Base-by-base conservation (phyloP, 805 yeast species). In the Wickerhamiella occidentalis region DNA sequence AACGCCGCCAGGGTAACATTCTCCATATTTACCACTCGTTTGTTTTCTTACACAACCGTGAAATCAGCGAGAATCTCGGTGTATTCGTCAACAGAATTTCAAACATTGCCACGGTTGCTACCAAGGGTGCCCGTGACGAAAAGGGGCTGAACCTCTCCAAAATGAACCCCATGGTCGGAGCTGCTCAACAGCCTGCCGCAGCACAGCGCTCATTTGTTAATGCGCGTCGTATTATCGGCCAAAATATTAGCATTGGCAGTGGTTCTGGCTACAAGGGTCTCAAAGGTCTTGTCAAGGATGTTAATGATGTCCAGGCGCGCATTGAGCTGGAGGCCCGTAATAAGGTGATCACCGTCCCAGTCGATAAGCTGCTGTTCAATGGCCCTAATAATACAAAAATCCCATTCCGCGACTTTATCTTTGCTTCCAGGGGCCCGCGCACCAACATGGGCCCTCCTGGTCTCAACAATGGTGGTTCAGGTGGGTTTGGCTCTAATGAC, bases 221-320 rank as follows among this genome's bases (percentile, higher is more conserved):
- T 48, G 51, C 59, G 2, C 54, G 61, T 8, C 54, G 58, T 44
- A 78, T 94, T 25, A 61, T 92, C 33, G 83, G 85, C 57, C 86
- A 85, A 61, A 82, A 82, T 51, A 96, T 92, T 19, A 78, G 86
- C 55, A 83, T 92, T 45, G 77, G 85, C 35, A 80, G 83, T 60
- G 86, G 96, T n/a, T 92, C 94, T 26, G 79, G 78, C 44, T 86
- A 90, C 65, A 92, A 92, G 68, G 97, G 98, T 42, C 78, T 86
- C 57, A 80, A 82, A 69, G 98, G 98, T 63, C 83, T 85, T 55
- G 85, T 92, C 40, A 82, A 84, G 56, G 97, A 92, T 62, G 86
- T 95, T 8, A 92, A 86, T 58, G 98, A 94, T 54, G 82, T 82
- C 12, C 77, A 75, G 56, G 97, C 96, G 1, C 77, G 96, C 52